Conservation (phyloP, 192 early-diverging fungal species). For the Phycomyces nitens region DNA sequence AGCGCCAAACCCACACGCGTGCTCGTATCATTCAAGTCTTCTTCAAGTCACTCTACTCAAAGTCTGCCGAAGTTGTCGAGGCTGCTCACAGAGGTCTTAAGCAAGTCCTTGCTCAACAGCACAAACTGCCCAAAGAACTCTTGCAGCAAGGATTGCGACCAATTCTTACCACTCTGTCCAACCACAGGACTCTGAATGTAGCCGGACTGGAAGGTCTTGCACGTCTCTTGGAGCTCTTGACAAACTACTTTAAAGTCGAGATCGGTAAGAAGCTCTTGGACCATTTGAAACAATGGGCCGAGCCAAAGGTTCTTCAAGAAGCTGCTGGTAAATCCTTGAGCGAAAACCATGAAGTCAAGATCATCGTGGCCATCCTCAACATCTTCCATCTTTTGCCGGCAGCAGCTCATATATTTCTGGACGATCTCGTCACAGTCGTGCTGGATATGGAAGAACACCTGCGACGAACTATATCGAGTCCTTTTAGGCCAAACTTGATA, state of each 20-base stretch:
- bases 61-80: constrained; percentile 91
- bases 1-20: constrained; percentile 72
- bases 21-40: constrained; percentile 94
- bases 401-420: constrained; percentile 88
- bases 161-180: constrained; percentile 91
- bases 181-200: constrained; percentile 91
- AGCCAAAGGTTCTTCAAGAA: constrained; percentile 77
- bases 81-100: constrained; percentile 88
- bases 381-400: constrained; percentile 91
- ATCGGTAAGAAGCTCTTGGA: constrained; percentile 98
- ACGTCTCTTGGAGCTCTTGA: constrained; percentile 86
- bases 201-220: constrained; percentile 91
- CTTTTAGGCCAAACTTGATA: constrained; percentile 87
- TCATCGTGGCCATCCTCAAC: constrained; percentile 92
- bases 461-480: constrained; percentile 82
- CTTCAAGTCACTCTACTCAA: constrained; percentile 98
- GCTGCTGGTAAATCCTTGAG: constrained; percentile 76
- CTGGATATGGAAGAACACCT: constrained; percentile 82
- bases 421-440: constrained; percentile 84
- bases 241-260: constrained; percentile 98
- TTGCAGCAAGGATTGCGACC: constrained; percentile 95
- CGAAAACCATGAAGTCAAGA: constrained; percentile 90
- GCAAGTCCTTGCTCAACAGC: constrained; percentile 73
- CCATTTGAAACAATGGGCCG: constrained; percentile 92
- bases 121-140: constrained; percentile 91